Base-by-base conservation (phyloP, 192 early-diverging fungal species). In the Spizellomyces punctatus region DNA sequence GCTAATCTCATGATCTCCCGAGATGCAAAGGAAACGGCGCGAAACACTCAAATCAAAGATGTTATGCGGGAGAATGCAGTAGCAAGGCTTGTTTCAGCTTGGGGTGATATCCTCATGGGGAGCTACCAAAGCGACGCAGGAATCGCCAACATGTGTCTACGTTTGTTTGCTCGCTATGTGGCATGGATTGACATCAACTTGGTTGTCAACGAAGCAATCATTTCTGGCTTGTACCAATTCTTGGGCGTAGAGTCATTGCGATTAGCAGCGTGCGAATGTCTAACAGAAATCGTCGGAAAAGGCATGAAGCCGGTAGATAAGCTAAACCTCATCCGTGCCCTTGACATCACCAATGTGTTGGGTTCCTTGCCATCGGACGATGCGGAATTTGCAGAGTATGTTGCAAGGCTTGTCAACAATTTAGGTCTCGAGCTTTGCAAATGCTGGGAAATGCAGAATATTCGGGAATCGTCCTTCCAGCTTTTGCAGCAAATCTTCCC, bases 131-230 rank as follows among this genome's bases (percentile, higher is more conserved):
- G 75, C 16, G 82, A 82, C 10, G 78, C 85, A 0, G 85, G 86
- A 21, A 87, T 95, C 63, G 91, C 90, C 41, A 79, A 83, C 64
- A 68, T 80, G 56, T 82, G 85, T 9, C 79, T 98, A 57, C 87
- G 83, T 36, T 83, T 93, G 56, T 88, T 95, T 68, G 94, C 92
- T 47, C 82, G 85, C 44, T 98, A 96, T 85, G 91, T 95, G n/a
- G 70, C 91, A 16, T 98, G 96, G 96, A 93, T 97, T 63, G 94
- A 97, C 72, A 95, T 97, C 54, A 91, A 89, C 21, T 84, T 97
- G 27, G 86, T 98, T 61, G 91, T 94, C 58, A 93, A 93, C 77
- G 85, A 92, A 75, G 77, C 82, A 58, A 93, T 95, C 52, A 89
- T 96, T 67, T 75, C 82, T 6, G 73, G 89, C 4, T 77, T 98